Base-by-base conservation (phyloP, 305 asterid genomes). In the Fraxinus paxiana region DNA sequence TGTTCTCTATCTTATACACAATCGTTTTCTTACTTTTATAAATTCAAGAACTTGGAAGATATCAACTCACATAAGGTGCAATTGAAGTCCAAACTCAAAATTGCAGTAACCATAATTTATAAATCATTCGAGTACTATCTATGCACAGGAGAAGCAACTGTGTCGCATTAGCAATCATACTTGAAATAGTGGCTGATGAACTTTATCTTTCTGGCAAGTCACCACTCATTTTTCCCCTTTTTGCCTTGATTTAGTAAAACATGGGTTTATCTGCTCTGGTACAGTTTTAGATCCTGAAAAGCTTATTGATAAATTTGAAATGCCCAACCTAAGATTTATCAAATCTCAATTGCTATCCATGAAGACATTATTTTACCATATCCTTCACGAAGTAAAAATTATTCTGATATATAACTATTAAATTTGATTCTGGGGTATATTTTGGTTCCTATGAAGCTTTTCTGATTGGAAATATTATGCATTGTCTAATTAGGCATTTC, bases 401-500 rank as follows among this genome's bases (percentile, higher is more conserved):
- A 17, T 0, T 54, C 26, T 17, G 22, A 54, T 17, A 54, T 17
- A 5, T 54, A 51, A n/a, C 56, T 43, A 43, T 43, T 43, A 43
- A 43, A 43, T 46, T 43, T 13, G 18, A 51, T 51, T 51, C 3
- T 51, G 8, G 18, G 20, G 46, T 5, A 54, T 54, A 54, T 54
- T 54, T 56, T 18, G 12, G 4, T 56, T 18, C 67, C 4, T 0
- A 18, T 54, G 26, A 54, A 6, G 63, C 10, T 54, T 54, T 18
- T 56, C 37, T 70, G 63, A 74, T 8, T 46, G 15, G 24, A 54
- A 9, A 59, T 41, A 9, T 41, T 74, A 24, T 74, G 18, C 34
- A 30, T 73, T 34, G 0, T 18, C 37, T 20, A 24, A 77, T 7
- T 81, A 92, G 96, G 94, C 91, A 6, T 88, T 88, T 31, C 91